These are phyloP conservation scores for Byssothecium circinans DNA, from an alignment of 2,329 filamentous ascomycete genomes.

Conservation along the genomic window DNA sequence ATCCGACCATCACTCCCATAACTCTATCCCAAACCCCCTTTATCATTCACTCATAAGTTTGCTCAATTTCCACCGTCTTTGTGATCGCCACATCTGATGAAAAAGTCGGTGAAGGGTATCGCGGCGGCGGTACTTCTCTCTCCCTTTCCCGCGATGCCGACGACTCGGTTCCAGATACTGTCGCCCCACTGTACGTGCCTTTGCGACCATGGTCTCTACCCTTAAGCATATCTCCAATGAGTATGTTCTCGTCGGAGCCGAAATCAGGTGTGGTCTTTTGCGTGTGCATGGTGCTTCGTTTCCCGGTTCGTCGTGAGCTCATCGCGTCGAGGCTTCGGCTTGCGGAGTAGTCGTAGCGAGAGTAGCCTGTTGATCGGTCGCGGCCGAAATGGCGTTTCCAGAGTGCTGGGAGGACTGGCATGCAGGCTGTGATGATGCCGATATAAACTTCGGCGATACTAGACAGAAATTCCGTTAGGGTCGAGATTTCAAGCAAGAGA, in stretches of 20 bases:
- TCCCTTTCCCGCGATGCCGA: neutral
- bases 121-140: no score
- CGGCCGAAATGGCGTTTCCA: slow-evolving; percentile 6
- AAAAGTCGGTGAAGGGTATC: neutral
- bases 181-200: neutral
- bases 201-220: neutral
- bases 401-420: slow-evolving; percentile 12
- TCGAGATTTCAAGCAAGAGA: no score
- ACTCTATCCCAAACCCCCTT: neutral
- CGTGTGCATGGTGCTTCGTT: neutral
- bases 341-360: slow-evolving; percentile 1
- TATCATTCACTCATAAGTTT: slow-evolving; percentile 3
- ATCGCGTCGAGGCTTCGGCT: slow-evolving; percentile 5
- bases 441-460: slow-evolving; percentile 19
- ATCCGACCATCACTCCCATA: no score
- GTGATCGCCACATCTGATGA: neutral
- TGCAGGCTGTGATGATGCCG: slow-evolving; percentile 15
- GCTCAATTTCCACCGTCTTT: slow-evolving; percentile 11
- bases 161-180: no score
- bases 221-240: slow-evolving; percentile 5
- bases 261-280: neutral
- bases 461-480: neutral
- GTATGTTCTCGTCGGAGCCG: slow-evolving; percentile 7
- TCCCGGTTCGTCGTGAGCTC: neutral
- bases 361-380: neutral